Evolutionary conservation across 1,284 basidiomycete genomes (phyloP), one percentile per base, ranked within the genome.

Genomic region (Rhodotorula glutinis): DNA sequence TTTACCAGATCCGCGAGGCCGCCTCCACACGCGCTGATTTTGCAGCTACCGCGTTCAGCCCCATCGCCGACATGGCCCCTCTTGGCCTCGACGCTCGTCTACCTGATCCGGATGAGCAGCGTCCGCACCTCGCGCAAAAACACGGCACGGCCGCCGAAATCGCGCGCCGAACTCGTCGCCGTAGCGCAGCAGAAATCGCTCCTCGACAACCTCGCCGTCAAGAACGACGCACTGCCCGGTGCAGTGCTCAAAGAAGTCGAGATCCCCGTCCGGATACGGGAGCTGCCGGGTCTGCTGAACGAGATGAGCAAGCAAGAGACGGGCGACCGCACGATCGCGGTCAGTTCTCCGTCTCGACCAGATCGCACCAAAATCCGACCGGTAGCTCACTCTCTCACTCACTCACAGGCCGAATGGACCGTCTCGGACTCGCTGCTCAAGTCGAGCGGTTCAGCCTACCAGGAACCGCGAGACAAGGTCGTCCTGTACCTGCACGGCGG

Each of bases 401-500:
- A 10, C 8, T 8, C 3, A 1, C 44, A 67, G 69, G 70, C 70
- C 7, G 70, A 71, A 25, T 71, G 70, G 70, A 43, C 58, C n/a
- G 44, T 55, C 8, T 64, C 66, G 53, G 57, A 40, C 38, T 51
- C 56, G 14, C 17, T 59, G n/a, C 49, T 66, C 41, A 30, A 40
- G 27, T 38, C 38, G 7, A n/a, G 13, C 38, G n/a, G 38, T 1
- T 14, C 19, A 53, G 53, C 23, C 4, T n/a, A 27, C 49, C 7
- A 23, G n/a, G 11, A 29, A 17, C 49, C 49, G 25, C 49, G 49
- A 2, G 13, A 13, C 53, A 40, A 41, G n/a, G 40, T 59, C 25
- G 40, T 59, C 13, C 49, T 59, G 38, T 52, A 25, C 11, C 25
- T 52, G 17, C 58, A 59, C 25, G 58, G 58, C 25, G 58, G 58